Base-by-base conservation (phyloP, 2,329 filamentous ascomycete genomes). In the Hymenoscyphus fructigenus region DNA sequence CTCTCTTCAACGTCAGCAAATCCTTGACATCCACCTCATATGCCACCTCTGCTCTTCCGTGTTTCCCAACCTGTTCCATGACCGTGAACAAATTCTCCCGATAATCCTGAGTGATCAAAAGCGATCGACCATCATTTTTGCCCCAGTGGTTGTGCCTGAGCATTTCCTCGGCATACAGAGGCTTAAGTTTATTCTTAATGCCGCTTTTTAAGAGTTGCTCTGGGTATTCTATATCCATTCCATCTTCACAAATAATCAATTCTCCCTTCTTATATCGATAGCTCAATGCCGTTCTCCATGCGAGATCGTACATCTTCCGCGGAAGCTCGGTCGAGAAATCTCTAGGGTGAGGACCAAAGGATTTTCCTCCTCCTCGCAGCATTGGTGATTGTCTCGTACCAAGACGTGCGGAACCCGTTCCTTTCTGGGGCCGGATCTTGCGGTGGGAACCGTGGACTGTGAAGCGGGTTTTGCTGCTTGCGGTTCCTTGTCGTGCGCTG, bases 21-120 rank as follows among this genome's bases (percentile, higher is more conserved):
- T 98, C 91, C 85, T 98, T 99, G 68, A 99, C 92, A 78, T 98
- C 95, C 41, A 99, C 92, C 68, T 96, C 90, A n/a, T 84, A 81
- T 65, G 89, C 82, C 64, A 86, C 84, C 71, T 93, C 80, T 9
- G 89, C 89, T 63, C 87, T 85, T 23, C 91, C 92, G 67, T 93
- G 85, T 73, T 85, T 80, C 9, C 84, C 85, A 67, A 89, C 79
- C 65, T 85, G 80, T 60, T 85, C 83, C 75, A 97, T 81, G 38
- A 89, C 88, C 44, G 83, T 83, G 70, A 88, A 89, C 59, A 97
- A 80, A 63, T 86, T 84, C 53, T 84, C 81, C 67, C 89, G 82
- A 71, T 79, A 78, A 64, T 83, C 80, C 36, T 81, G 82, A 1
- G 91, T 92, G 67, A 96, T 87, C 67, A 96, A 87, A 20, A 93